Percentiles rank a stretch among this genome's conserved stretches.
These are phyloP conservation scores for Psilocybe mexicana DNA, from an alignment of 1,284 basidiomycete genomes.

Conservation along the genomic window DNA sequence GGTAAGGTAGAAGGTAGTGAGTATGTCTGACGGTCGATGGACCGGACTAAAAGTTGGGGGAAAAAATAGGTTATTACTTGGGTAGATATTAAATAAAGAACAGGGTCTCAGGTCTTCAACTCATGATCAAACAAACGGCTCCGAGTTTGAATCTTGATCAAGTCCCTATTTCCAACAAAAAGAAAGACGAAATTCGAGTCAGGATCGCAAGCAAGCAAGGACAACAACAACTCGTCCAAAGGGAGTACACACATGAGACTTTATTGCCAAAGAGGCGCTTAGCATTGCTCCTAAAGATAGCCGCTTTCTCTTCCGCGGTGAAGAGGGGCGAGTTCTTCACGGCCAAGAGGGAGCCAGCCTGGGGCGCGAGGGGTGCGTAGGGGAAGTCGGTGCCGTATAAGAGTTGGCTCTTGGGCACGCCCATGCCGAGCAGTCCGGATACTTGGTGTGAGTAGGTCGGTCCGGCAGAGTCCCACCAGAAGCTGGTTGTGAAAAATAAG, in stretches of 20 bases:
- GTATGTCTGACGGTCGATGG: too few species aligned
- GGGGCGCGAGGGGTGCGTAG: constrained; percentile 28
- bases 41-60: too few species aligned
- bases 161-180: background rate
- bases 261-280: constrained; percentile 26
- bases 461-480: constrained; percentile 40
- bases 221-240: background rate
- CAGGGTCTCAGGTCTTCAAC: background rate
- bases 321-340: constrained; percentile 23
- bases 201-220: background rate
- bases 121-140: background rate
- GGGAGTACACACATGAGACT: constrained; percentile 6
- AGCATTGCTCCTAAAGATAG: constrained; percentile 26
- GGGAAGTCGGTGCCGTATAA: constrained; percentile 36
- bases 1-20: too few species aligned
- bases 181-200: background rate
- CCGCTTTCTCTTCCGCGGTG: constrained; percentile 23
- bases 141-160: background rate
- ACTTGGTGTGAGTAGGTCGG: constrained; percentile 37
- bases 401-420: constrained; percentile 31
- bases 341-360: constrained; percentile 26
- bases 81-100: background rate
- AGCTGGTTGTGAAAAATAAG: constrained; percentile 18
- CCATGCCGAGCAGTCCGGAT: constrained; percentile 31
- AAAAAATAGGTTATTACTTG: background rate